Base-by-base conservation (phyloP, 306 rosid species). In the Luffa acutangula region DNA sequence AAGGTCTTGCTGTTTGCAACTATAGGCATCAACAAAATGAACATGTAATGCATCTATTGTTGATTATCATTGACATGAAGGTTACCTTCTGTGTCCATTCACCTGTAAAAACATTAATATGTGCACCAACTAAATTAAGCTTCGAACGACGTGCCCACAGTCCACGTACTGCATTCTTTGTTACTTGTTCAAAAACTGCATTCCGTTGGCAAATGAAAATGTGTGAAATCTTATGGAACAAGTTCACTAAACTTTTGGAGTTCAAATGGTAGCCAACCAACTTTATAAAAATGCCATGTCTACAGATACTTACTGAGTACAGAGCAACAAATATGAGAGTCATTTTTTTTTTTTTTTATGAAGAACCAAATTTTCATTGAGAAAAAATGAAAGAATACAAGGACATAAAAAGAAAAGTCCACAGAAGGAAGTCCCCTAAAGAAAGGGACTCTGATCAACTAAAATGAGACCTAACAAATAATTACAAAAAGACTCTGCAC, bases 41-140 rank as follows among this genome's bases (percentile, higher is more conserved):
- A 14, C 58, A 72, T 25, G 20, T 45, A 72, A 46, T 48, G 25
- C 77, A 37, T 14, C 66, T 21, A 31, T 31, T 69, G 43, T n/a
- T 21, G 67, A 67, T 78, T 80, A 77, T 66, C 58, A 65, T 67
- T 20, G 3, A 83, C 54, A 81, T 75, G 81, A 80, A 80, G 78
- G 75, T 85, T 92, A 95, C 98, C 98, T 95, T 95, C 81, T 95
- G 98, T 78, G 98, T 95, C 97, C 97, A 95, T 91, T 95, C 97
- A 87, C 98, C 98, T 43, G 98, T 91, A 90, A 95, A 95, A 80
- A 95, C 97, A 87, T 95, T 92, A 79, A 95, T 91, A 82, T 95
- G 98, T 77, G 98, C 98, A 84, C 98, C 98, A 81, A 95, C 97
- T 87, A 95, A 83, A 86, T 95, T 91, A 76, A 95, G 93, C 90